Evolutionary conservation across 2,329 filamentous ascomycete species (phyloP).

Genomic region (Diaporthe batatas): DNA sequence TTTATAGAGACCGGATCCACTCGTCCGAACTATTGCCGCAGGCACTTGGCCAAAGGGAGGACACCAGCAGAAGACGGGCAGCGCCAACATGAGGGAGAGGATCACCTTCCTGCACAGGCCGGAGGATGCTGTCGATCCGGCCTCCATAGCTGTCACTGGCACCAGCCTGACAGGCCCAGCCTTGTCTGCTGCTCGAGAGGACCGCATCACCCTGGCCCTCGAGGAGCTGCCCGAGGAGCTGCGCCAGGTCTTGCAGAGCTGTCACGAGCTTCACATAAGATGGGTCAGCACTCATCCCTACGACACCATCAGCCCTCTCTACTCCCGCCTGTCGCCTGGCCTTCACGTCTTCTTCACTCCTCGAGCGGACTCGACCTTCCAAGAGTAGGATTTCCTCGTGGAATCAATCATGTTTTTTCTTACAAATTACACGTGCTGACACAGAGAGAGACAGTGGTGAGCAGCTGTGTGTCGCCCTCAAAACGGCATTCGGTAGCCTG

Average conservation of each 20-base stretch:
- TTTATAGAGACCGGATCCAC: background rate
- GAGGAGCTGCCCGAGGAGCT: constrained; percentile 81
- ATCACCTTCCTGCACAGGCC: constrained; percentile 82
- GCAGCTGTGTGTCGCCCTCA: constrained; percentile 50
- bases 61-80: background rate
- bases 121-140: constrained; percentile 74
- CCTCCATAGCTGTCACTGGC: constrained; percentile 69
- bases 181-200: constrained; percentile 79
- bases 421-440: constrained; percentile 32
- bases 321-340: constrained; percentile 81
- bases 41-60: constrained; percentile 10
- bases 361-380: constrained; percentile 50
- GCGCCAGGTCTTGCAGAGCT: constrained; percentile 70
- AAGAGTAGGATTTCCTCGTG: constrained; percentile 46
- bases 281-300: constrained; percentile 76
- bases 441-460: constrained; percentile 41
- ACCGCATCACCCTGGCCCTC: constrained; percentile 79
- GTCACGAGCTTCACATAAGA: constrained; percentile 81
- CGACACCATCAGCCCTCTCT: constrained; percentile 75
- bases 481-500: constrained; percentile 50
- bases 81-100: constrained; percentile 75
- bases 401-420: background rate
- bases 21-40: constrained; percentile 6
- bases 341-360: constrained; percentile 86
- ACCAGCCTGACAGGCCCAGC: constrained; percentile 67